phyloP scores from a whole-genome alignment of 2,329 filamentous ascomycete species.

The Alternaria sp. region DNA sequence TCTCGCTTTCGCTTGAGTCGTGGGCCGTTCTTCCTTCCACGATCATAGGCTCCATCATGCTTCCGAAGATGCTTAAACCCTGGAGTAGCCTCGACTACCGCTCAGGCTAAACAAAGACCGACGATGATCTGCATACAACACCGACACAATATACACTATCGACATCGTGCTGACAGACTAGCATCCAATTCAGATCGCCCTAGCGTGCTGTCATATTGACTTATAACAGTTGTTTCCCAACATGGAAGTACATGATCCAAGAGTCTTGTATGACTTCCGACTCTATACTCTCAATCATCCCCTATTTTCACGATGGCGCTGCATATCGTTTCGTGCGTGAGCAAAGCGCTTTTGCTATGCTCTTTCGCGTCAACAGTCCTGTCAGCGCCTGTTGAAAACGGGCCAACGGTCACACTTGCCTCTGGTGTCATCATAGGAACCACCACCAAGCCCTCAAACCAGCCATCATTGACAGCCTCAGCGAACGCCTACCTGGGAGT shows the following conservation, averaged over 20 bases:
- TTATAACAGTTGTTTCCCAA: neutral
- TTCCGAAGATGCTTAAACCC: neutral
- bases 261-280: neutral
- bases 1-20: neutral
- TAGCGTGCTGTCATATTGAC: neutral
- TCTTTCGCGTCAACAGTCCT: neutral
- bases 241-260: neutral
- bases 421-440: conserved; percentile 15
- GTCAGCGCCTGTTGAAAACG: neutral
- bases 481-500: conserved; percentile 23
- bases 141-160: neutral
- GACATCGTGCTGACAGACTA: neutral
- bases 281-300: neutral
- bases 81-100: neutral
- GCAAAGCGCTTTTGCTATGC: neutral
- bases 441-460: conserved; percentile 4
- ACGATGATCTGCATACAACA: neutral
- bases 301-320: neutral
- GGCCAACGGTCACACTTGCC: conserved; percentile 11
- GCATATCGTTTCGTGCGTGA: neutral
- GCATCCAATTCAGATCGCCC: neutral
- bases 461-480: conserved; percentile 12
- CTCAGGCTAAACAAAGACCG: neutral
- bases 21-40: neutral
- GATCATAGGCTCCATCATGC: neutral